These are phyloP conservation scores for Plasmodium reichenowi DNA, from an alignment of 169 alveolate species.

Conservation along the genomic window DNA sequence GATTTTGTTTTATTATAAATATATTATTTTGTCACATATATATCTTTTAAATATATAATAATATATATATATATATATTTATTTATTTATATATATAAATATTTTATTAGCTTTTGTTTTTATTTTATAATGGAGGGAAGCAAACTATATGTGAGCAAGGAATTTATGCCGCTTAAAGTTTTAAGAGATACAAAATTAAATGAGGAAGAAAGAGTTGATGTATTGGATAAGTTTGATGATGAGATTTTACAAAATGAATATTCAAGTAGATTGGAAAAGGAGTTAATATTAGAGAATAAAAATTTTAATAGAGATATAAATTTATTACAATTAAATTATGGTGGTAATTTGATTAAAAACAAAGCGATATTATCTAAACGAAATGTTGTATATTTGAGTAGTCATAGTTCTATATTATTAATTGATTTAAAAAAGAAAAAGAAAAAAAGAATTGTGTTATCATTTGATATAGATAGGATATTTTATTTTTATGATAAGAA, in stretches of 20 bases:
- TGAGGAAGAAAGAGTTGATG: not conserved
- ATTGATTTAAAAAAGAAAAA: constrained; percentile 50
- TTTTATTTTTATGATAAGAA: constrained; percentile 59
- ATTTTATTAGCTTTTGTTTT: constrained; percentile 1
- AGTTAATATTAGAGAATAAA: constrained; percentile 18
- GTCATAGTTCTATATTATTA: constrained; percentile 22
- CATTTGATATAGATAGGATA: constrained; percentile 45
- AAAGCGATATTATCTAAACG: constrained; percentile 21
- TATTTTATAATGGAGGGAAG: not conserved
- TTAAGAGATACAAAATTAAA: not conserved
- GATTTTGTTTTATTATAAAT: too few species aligned
- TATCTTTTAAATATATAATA: too few species aligned
- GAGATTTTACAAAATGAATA: constrained; percentile 31
- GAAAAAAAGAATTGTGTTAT: constrained; percentile 50
- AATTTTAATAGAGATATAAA: constrained; percentile 20
- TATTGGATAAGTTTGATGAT: constrained; percentile 12
- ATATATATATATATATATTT: too few species aligned
- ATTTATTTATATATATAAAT: too few species aligned
- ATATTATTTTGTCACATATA: too few species aligned
- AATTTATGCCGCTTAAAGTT: not conserved
- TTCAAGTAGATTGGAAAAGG: constrained; percentile 22
- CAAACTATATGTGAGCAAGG: not conserved
- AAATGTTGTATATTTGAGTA: constrained; percentile 15
- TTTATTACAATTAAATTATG: constrained; percentile 4
- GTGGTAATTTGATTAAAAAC: constrained; percentile 43